Evolutionary conservation across 352 stramenopile genomes (phyloP).

Genomic region (Globisporangium viniferum): DNA sequence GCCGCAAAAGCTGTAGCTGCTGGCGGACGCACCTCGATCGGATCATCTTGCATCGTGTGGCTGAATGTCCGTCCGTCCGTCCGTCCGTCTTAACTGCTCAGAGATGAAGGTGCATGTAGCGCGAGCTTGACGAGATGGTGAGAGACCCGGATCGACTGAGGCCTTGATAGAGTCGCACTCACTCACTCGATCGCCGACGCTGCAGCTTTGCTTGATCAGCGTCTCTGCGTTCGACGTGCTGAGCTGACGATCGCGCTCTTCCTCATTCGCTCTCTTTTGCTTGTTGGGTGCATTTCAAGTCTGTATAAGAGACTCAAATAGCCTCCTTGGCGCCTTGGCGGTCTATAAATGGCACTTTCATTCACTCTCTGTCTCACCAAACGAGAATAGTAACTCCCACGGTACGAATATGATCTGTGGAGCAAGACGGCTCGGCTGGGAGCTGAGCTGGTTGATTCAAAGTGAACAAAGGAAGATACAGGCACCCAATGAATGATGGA

Average conservation of each 20-base stretch:
- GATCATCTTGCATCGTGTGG: conserved; percentile 13
- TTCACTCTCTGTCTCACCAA: too few species aligned
- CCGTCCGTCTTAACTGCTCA: not conserved
- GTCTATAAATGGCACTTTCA: too few species aligned
- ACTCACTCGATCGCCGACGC: not conserved
- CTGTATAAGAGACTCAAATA: too few species aligned
- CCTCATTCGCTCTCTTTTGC: not conserved
- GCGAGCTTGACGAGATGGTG: too few species aligned
- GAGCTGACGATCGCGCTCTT: not conserved
- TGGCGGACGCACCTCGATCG: conserved; percentile 10
- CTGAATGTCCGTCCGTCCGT: not conserved
- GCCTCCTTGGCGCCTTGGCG: too few species aligned
- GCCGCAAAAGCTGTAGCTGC: not conserved
- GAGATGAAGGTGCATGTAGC: conserved; percentile 12
- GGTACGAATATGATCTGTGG: too few species aligned
- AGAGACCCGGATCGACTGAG: not conserved
- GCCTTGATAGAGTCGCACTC: not conserved
- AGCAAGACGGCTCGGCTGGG: too few species aligned
- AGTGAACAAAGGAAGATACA: too few species aligned
- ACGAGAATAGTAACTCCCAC: too few species aligned
- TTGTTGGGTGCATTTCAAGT: too few species aligned
- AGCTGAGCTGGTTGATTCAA: too few species aligned
- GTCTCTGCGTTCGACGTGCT: not conserved
- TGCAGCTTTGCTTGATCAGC: not conserved
- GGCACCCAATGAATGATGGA: too few species aligned